Conservation (phyloP, 306 rosid genomes). For the Canavalia gladiata region DNA sequence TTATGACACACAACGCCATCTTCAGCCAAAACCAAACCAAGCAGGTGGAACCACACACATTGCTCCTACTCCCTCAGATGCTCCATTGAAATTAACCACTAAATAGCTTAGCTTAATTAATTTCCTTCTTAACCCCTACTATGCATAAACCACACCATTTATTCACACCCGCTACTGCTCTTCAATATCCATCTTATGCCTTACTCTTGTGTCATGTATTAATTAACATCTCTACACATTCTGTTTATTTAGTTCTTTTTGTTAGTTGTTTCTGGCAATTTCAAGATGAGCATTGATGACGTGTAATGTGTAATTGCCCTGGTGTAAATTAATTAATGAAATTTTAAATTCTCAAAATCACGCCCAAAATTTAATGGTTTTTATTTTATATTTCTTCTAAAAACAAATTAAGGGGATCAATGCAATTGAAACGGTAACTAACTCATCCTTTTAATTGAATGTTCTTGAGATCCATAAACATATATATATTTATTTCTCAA, state of each 20-base stretch:
- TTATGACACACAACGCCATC: conserved; percentile 21
- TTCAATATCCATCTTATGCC: not conserved
- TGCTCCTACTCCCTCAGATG: not conserved
- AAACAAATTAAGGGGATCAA: not conserved
- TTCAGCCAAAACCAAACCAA: conserved; percentile 23
- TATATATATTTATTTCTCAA: not conserved
- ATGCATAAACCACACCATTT: too few relatives aligned
- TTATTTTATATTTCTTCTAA: not conserved
- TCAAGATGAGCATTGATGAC: not conserved
- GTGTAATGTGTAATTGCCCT: not conserved
- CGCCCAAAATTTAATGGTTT: not conserved
- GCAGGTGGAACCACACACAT: not conserved
- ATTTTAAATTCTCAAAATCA: too few relatives aligned
- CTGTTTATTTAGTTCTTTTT: not conserved
- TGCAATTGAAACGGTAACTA: not conserved
- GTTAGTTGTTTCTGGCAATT: not conserved
- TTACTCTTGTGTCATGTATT: not conserved
- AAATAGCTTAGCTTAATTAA: not conserved
- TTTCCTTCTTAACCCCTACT: not conserved
- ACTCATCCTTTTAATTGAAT: too few relatives aligned
- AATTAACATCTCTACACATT: not conserved
- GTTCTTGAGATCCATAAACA: not conserved
- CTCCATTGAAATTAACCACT: not conserved
- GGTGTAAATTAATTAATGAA: not conserved
- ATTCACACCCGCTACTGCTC: not conserved